A percentile compares a stretch with the other conserved stretches of the same genome.
These are phyloP conservation scores for Ramaria sp. DNA, from an alignment of 768 basidiomycete species.

Conservation along the genomic window DNA sequence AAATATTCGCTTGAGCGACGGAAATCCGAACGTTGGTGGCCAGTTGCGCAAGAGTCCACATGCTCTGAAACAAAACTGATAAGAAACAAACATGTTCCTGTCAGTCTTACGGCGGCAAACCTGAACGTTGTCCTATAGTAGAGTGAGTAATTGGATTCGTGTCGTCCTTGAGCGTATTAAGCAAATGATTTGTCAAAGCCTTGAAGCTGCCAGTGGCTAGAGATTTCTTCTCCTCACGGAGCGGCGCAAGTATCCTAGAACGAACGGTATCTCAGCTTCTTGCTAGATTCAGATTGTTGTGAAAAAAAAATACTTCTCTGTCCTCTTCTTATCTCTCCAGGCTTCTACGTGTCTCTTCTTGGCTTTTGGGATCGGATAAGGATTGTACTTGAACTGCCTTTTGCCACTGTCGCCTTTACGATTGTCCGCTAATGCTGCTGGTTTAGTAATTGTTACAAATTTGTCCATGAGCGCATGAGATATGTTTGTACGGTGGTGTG, in stretches of 20 bases:
- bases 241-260: constrained; percentile 22
- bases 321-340: constrained; percentile 15
- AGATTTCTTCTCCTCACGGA: constrained; percentile 18
- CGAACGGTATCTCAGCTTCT: background rate
- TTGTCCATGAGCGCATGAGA: constrained; percentile 20
- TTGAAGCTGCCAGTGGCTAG: constrained; percentile 24
- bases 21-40: constrained; percentile 54
- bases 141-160: constrained; percentile 77
- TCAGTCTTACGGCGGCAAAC: constrained; percentile 23
- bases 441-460: constrained; percentile 21
- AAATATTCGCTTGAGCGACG: constrained; percentile 26
- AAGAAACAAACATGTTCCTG: background rate
- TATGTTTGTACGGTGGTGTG: background rate
- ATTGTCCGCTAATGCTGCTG: constrained; percentile 10
- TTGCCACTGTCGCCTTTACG: constrained; percentile 13
- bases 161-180: constrained; percentile 49
- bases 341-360: constrained; percentile 18
- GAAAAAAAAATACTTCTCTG: constrained; percentile 10
- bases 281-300: background rate
- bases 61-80: constrained; percentile 29
- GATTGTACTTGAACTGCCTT: constrained; percentile 18
- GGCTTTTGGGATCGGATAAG: constrained; percentile 17
- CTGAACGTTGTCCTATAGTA: constrained; percentile 49
- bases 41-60: constrained; percentile 52
- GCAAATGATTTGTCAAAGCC: constrained; percentile 46